Percentiles rank a stretch among this genome's conserved stretches.
phyloP scores from a whole-genome alignment of 352 stramenopile genomes.

The Pythium volutum region DNA sequence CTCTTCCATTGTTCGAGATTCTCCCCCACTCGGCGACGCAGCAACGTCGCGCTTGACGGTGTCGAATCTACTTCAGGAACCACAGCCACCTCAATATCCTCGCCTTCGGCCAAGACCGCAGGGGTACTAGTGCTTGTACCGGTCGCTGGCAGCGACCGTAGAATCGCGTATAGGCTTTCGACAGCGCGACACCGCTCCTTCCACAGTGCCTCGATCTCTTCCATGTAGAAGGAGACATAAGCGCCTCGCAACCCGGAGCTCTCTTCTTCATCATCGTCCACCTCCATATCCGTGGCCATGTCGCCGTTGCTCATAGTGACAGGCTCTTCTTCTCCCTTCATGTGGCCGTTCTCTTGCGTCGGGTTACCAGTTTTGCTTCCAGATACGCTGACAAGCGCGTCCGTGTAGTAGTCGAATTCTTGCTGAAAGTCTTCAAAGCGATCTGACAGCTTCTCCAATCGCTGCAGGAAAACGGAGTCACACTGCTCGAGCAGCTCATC shows the following conservation, averaged over 20 bases:
- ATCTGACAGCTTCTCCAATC: conserved; percentile 52
- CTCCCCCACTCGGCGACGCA: conserved; percentile 18
- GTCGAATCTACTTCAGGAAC: background rate
- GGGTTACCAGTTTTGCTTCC: conserved; percentile 4
- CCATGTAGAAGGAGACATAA: conserved; percentile 78
- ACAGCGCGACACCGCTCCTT: conserved; percentile 74
- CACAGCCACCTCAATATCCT: background rate
- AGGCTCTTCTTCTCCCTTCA: conserved; percentile 20
- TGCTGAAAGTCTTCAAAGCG: conserved; percentile 74
- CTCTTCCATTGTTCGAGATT: conserved; percentile 55
- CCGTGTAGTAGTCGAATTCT: conserved; percentile 79
- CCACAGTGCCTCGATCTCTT: conserved; percentile 79
- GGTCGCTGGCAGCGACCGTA: conserved; percentile 42
- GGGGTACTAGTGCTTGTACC: background rate
- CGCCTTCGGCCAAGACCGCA: background rate
- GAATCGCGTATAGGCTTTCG: conserved; percentile 72
- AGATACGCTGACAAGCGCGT: conserved; percentile 48
- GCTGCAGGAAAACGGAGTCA: conserved; percentile 63
- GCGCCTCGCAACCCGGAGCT: conserved; percentile 54
- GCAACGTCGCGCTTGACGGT: conserved; percentile 2
- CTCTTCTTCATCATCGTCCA: conserved; percentile 29
- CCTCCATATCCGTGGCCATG: conserved; percentile 15
- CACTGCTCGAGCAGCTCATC: conserved; percentile 60
- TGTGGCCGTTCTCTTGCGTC: conserved; percentile 18
- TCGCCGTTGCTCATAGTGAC: background rate